Evolutionary conservation across 176 grass and related monocot species (phyloP), one percentile per base, ranked within the genome.

Genomic region (Aegilops umbellulata): DNA sequence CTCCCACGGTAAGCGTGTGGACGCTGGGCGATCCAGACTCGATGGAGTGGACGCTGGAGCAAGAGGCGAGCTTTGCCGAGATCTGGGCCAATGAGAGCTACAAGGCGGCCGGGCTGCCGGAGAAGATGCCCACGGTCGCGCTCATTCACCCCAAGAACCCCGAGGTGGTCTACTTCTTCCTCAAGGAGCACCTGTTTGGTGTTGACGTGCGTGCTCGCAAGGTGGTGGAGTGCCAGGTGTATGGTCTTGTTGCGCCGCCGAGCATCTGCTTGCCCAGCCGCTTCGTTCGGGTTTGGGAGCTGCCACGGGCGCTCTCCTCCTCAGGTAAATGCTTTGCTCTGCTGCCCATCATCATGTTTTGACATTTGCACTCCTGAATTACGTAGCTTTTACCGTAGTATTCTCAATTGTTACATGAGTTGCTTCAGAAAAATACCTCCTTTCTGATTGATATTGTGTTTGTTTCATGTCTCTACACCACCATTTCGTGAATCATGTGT

Each of bases 231-330:
- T 74, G 71, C 71, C 7, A 74, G 41, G 39, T 74, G 39, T 74
- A 74, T 47, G 71, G 39, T 14, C 41, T 74, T 14, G 72, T 75
- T 75, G 72, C 72, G 42, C 72, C 72, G 13, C 25, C 72, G 14
- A 75, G 72, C 72, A 51, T 16, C 15, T 7, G 25, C 24, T 51
- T 75, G 24, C 25, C 72, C 72, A 75, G 13, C 44, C 72, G 44
- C 25, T 74, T 74, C 41, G 71, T 74, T 24, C 41, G 71, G 71
- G 23, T 41, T 27, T 74, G 71, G 71, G 71, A 74, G 71, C 14
- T 74, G 41, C 71, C 71, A 12, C 71, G 23, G 23, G 71, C 71
- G 44, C 41, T 75, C 47, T 51, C 47, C 72, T 49, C 42, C 72
- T 75, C 42, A 51, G 72, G 72, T 47, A 51, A 42, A 26, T 26